These are phyloP conservation scores for Phragmites australis DNA, from an alignment of 176 grass and related monocot genomes.

Conservation along the genomic window DNA sequence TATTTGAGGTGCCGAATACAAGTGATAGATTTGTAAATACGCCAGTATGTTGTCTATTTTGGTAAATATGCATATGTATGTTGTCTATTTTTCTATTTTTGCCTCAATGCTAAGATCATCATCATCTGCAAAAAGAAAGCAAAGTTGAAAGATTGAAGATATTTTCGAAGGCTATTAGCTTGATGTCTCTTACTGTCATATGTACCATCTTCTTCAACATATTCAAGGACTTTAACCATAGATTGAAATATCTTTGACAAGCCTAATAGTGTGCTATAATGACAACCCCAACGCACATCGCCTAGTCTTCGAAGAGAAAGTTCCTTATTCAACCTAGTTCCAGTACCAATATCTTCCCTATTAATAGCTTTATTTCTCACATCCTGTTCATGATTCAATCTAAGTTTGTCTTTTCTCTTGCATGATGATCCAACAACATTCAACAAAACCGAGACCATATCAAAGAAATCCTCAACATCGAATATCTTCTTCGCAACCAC, in stretches of 20 bases:
- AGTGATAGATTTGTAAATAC: too few relatives aligned
- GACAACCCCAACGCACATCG: neutral
- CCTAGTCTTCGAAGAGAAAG: neutral
- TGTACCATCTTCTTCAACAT: neutral
- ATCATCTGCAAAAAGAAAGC: neutral
- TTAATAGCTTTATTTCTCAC: neutral
- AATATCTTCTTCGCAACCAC: neutral
- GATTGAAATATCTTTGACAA: neutral
- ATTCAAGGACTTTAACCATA: neutral
- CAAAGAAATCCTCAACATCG: neutral
- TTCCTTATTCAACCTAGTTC: neutral
- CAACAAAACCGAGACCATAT: neutral
- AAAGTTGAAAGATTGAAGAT: neutral
- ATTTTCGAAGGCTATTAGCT: neutral
- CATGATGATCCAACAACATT: neutral
- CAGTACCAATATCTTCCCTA: neutral
- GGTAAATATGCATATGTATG: too few relatives aligned
- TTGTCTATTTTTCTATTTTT: too few relatives aligned
- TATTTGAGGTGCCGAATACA: too few relatives aligned
- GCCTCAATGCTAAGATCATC: constrained; percentile 15
- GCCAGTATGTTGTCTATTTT: too few relatives aligned
- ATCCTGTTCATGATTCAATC: neutral
- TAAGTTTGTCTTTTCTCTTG: neutral
- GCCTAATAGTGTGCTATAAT: neutral
- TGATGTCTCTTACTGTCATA: neutral